A percentile compares a stretch with the other conserved stretches of the same genome.
Conservation (phyloP, 768 basidiomycete species). For the Auriscalpium microsporum region DNA sequence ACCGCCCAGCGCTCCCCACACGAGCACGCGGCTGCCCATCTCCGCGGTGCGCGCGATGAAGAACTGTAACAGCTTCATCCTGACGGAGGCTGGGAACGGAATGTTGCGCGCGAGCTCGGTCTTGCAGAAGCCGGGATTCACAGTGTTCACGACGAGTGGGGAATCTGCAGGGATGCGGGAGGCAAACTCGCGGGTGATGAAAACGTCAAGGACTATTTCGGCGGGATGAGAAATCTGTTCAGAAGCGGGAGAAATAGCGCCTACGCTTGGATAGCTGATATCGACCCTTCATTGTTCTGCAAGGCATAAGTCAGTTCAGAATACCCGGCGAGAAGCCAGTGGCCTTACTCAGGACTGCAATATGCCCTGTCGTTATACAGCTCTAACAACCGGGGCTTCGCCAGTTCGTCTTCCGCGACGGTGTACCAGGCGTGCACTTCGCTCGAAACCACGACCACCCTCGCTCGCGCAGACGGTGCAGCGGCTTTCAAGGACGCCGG, state of each 20-base stretch:
- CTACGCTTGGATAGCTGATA: conserved; percentile 8
- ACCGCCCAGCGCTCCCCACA: conserved; percentile 23
- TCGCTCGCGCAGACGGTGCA: conserved; percentile 8
- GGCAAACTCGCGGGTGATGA: conserved; percentile 11
- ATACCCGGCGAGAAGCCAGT: neutral
- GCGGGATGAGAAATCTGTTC: neutral
- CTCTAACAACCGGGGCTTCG: neutral
- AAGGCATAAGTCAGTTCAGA: neutral
- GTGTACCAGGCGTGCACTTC: conserved; percentile 24
- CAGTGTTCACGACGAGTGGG: conserved; percentile 9
- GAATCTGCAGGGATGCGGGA: conserved; percentile 7
- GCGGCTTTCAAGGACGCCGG: conserved; percentile 32
- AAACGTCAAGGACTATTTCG: conserved; percentile 4
- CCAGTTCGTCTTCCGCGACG: neutral
- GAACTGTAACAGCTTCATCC: neutral
- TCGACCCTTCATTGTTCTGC: conserved; percentile 1
- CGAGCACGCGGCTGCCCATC: conserved; percentile 28
- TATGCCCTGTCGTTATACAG: conserved; percentile 3
- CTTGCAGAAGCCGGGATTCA: conserved; percentile 10
- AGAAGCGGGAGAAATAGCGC: neutral
- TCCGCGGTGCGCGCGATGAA: conserved; percentile 14
- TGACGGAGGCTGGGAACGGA: neutral
- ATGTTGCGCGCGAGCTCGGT: conserved; percentile 3
- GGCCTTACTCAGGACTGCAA: conserved; percentile 4
- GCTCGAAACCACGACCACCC: conserved; percentile 36